phyloP scores from a whole-genome alignment of 345 rosid genomes.

The Lepidium aucheri region DNA sequence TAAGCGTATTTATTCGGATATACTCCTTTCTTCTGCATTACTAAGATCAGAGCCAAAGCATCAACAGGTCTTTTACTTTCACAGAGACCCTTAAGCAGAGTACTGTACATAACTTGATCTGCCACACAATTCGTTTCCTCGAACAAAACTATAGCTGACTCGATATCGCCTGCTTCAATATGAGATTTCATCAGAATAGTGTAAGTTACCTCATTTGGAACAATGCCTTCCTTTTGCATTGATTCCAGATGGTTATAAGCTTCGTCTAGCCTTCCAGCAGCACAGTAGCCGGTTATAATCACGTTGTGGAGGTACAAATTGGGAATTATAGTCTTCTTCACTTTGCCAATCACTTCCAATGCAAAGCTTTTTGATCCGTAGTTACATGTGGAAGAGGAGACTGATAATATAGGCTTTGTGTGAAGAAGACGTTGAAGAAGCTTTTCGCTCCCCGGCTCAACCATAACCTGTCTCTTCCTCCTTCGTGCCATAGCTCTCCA shows the following conservation, averaged over 20 bases:
- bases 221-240: slow-evolving; percentile 44
- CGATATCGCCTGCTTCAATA: slow-evolving; percentile 41
- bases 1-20: slow-evolving; percentile 38
- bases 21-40: slow-evolving; percentile 46
- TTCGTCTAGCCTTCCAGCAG: slow-evolving; percentile 41
- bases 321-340: slow-evolving; percentile 33
- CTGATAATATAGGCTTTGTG: slow-evolving; percentile 19
- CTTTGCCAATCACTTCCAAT: slow-evolving; percentile 37
- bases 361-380: slow-evolving; percentile 36
- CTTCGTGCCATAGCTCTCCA: slow-evolving; percentile 28
- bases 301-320: slow-evolving; percentile 47
- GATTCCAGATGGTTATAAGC: slow-evolving; percentile 44
- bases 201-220: slow-evolving; percentile 61
- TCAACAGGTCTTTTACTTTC: slow-evolving; percentile 36
- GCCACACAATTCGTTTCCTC: slow-evolving; percentile 40
- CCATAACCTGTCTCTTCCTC: slow-evolving; percentile 16
- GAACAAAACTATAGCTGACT: slow-evolving; percentile 43
- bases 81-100: slow-evolving; percentile 46
- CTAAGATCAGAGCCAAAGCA: slow-evolving; percentile 38
- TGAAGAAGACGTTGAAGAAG: slow-evolving; percentile 40
- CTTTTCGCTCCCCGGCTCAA: slow-evolving; percentile 27
- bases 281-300: slow-evolving; percentile 40
- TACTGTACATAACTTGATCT: slow-evolving; percentile 35
- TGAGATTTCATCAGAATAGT: slow-evolving; percentile 49
- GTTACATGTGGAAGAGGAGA: slow-evolving; percentile 21